Percentiles rank a stretch among this genome's conserved stretches.
Conservation (phyloP, 2,329 filamentous ascomycete genomes). For the Zopfia rhizophila region DNA sequence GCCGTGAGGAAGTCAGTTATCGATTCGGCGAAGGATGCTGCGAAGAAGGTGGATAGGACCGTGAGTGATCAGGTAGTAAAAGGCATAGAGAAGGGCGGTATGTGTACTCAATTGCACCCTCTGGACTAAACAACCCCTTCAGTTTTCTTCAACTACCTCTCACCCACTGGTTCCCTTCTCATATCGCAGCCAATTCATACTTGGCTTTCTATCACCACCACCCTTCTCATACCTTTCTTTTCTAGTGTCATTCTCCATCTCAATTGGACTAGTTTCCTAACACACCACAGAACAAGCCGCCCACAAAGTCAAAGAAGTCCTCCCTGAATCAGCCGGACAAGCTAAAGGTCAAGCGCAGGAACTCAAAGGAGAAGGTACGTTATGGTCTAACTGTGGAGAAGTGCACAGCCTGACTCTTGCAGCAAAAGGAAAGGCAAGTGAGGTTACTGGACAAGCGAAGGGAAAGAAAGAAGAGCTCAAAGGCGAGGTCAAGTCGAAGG, state of each 20-base stretch:
- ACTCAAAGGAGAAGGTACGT: slow-evolving; percentile 33
- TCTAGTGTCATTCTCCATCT: slow-evolving; percentile 7
- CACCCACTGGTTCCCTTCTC: not conserved
- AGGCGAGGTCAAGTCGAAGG: slow-evolving; percentile 60
- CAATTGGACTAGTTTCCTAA: slow-evolving; percentile 23
- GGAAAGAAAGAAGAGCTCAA: slow-evolving; percentile 53
- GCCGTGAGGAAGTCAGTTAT: slow-evolving; percentile 62
- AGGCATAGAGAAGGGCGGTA: slow-evolving; percentile 72
- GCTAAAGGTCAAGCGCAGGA: slow-evolving; percentile 50
- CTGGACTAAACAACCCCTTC: not conserved
- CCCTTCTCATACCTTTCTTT: not conserved
- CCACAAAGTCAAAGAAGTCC: slow-evolving; percentile 51
- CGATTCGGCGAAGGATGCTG: slow-evolving; percentile 66
- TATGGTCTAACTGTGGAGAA: slow-evolving; percentile 56
- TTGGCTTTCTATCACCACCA: slow-evolving; percentile 4
- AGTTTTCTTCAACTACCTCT: not conserved
- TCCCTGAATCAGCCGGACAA: slow-evolving; percentile 41
- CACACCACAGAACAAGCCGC: slow-evolving; percentile 60
- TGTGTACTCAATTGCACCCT: slow-evolving; percentile 47
- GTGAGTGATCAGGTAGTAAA: slow-evolving; percentile 67
- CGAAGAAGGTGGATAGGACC: slow-evolving; percentile 67
- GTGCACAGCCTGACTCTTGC: slow-evolving; percentile 13
- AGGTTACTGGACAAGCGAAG: slow-evolving; percentile 54
- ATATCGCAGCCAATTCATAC: too few species aligned
- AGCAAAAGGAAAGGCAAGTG: slow-evolving; percentile 52